Evolutionary conservation across 2,329 filamentous ascomycete genomes (phyloP), one percentile per base, ranked within the genome.

Genomic region (Dothiorella sarmentorum): DNA sequence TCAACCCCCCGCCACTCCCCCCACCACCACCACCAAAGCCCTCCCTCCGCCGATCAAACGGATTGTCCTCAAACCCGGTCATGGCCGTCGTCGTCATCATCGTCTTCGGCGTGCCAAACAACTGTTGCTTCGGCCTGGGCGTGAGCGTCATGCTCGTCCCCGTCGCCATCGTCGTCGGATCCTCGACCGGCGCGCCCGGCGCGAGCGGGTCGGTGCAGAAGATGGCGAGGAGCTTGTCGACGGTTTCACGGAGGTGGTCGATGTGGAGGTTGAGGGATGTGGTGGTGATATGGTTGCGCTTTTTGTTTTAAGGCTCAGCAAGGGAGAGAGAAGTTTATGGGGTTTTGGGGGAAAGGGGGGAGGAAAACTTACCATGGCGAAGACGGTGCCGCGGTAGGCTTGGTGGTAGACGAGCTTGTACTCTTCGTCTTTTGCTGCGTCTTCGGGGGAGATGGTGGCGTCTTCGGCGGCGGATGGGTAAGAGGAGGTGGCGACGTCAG

Each of bases 351-450:
- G 35, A n/a, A 24, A 11, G 2, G 9, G 4, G 7, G 56, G 9
- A 1, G 7, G 5, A 20, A n/a, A 1, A 63, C 66, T 65, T 62
- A 75, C 73, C 55, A 81, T 74, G 5, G 78, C 75, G 53, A 81
- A 75, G n/a, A 72, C 73, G 2, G 77, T 74, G 13, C 76, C 76
- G 61, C 79, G 80, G 67, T 75, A 80, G 2, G 75, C 75, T 62
- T 81, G 78, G 59, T 82, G 78, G 57, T 81, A 82, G 24, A 81
- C 71, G 3, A 78, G 64, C 64, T 81, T 82, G 68, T 76, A 82
- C 61, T 81, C 79, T 58, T 80, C 78, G 44, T 80, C 77, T 45
- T 71, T 75, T 1, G 66, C 66, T 2, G 65, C 67, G 42, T 73
- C 71, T 24, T 72, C 70, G 24, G 63, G 59, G 64, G 7, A 40